Evolutionary conservation across 345 rosid genomes (phyloP), one percentile per base, ranked within the genome.

Genomic region (Populus nigra): DNA sequence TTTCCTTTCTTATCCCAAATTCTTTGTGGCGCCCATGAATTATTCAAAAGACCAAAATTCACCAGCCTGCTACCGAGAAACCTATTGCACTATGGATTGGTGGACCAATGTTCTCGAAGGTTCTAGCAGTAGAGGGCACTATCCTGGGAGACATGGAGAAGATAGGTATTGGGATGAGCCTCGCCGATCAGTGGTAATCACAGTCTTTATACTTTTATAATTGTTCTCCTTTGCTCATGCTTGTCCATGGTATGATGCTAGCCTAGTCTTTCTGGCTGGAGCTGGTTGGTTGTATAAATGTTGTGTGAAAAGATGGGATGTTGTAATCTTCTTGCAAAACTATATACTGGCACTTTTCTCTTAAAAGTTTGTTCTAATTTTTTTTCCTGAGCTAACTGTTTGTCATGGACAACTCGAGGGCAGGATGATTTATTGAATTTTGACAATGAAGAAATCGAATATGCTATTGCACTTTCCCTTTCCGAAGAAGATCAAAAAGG

Each of bases 391-490:
- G 16, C 25, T 16, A 67, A 67, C 3, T 25, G 41, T 43, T 2
- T 2, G 23, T 50, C 78, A 45, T 69, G 79, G 43, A 69, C 43
- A 80, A 69, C 68, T 73, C 50, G 80, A 75, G 82, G 82, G 85
- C 88, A 96, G 99, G 97, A 88, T 79, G 87, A 87, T 74, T 86
- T 89, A 36, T 87, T 89, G 27, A 97, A 86, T 83, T 90, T 88
- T 68, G 98, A 96, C 86, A 87, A 79, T 74, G 98, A 90, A 57
- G 97, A 96, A 18, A 84, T 92, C 73, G 98, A 92, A 2, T 77
- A 80, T 74, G 99, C 94, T 31, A 90, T 96, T 83, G 98, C 93
- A 76, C 75, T 94, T 18, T 94, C 99, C 73, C 95, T 92, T 72
- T 83, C 94, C 9, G 98, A 87, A 83, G 90, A 61, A 78, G 90